Evolutionary conservation across 495 filamentous ascomycete species (phyloP), one percentile per base, ranked within the genome.

Genomic region (Penicillium atrosanguineum): DNA sequence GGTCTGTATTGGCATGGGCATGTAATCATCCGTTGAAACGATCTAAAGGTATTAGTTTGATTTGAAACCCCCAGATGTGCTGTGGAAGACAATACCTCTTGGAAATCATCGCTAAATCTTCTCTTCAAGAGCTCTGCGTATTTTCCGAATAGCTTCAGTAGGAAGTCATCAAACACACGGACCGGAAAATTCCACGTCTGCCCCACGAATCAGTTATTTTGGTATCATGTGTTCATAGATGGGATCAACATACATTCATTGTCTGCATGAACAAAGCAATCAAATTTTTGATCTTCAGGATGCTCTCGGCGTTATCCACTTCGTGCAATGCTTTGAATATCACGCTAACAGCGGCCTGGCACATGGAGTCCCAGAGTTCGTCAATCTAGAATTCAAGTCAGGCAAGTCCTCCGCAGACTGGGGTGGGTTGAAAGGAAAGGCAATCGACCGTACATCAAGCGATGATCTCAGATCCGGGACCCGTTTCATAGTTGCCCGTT

Each of bases 321-420:
- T 86, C 83, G 29, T 79, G 75, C 7, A 97, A 72, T 11, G 91
- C 87, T 55, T 82, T 87, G 0, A 84, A 83, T 56, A 95, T 93
- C 34, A 96, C 74, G 20, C 74, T 79, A 49, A 96, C 89, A 6
- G 90, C 87, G 20, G 83, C 83, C 61, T 95, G 88, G 61, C 92
- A 97, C 90, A 97, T 93, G 0, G 92, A 96, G 64, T 97, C 92
- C 94, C 94, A 99, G 6, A 99, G 79, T 66, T 96, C 92, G 62
- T 97, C 93, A 45, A 96, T 88, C 89, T 93, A 54, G 23, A 39
- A 11, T 15, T 34, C 20, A 25, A 42, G 43, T 48, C 36, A 57
- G 53, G 47, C 25, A 57, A 42, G 19, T 52, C 19, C 25, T 12
- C 21, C n/a, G 19, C 15, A 28, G 16, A 50, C 20, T 16, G 19